These are phyloP conservation scores for Diplocarpon rosae DNA, from an alignment of 2,329 filamentous ascomycete genomes.

Conservation along the genomic window DNA sequence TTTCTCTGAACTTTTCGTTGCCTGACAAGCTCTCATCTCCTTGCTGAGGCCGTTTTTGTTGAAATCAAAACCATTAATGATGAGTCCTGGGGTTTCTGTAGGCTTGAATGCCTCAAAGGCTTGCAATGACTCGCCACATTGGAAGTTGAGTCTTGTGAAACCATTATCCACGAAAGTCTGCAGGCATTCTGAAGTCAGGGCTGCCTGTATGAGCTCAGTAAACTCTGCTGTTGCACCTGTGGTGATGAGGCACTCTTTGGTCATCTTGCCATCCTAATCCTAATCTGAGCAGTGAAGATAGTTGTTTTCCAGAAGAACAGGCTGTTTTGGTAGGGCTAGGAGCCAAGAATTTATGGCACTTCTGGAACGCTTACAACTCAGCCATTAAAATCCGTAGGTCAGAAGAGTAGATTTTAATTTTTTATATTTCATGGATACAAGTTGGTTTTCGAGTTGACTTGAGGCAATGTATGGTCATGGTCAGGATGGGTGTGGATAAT, in stretches of 20 bases:
- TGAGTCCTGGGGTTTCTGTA: slow-evolving; percentile 29
- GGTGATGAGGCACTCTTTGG: slow-evolving; percentile 62
- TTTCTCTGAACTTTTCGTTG: slow-evolving; percentile 37
- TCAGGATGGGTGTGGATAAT: too few relatives aligned
- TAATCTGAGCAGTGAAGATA: not conserved
- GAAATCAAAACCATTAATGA: slow-evolving; percentile 55
- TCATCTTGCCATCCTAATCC: slow-evolving; percentile 8
- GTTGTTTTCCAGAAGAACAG: not conserved
- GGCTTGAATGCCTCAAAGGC: slow-evolving; percentile 34
- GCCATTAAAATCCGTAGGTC: too few relatives aligned
- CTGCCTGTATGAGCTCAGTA: slow-evolving; percentile 53
- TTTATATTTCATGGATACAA: too few relatives aligned
- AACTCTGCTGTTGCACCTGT: slow-evolving; percentile 89
- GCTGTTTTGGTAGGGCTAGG: not conserved
- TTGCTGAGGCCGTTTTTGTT: slow-evolving; percentile 44
- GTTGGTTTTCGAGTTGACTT: too few relatives aligned
- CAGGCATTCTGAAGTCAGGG: slow-evolving; percentile 53
- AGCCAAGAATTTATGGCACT: not conserved
- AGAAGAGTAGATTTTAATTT: too few relatives aligned
- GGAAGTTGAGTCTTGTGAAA: slow-evolving; percentile 65
- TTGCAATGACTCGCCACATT: slow-evolving; percentile 64
- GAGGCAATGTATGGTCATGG: too few relatives aligned
- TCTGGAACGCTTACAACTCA: too few relatives aligned
- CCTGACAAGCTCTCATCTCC: slow-evolving; percentile 36
- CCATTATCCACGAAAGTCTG: slow-evolving; percentile 42